These are phyloP conservation scores for Candida silvatica DNA, from an alignment of 805 yeast genomes.

Conservation along the genomic window DNA sequence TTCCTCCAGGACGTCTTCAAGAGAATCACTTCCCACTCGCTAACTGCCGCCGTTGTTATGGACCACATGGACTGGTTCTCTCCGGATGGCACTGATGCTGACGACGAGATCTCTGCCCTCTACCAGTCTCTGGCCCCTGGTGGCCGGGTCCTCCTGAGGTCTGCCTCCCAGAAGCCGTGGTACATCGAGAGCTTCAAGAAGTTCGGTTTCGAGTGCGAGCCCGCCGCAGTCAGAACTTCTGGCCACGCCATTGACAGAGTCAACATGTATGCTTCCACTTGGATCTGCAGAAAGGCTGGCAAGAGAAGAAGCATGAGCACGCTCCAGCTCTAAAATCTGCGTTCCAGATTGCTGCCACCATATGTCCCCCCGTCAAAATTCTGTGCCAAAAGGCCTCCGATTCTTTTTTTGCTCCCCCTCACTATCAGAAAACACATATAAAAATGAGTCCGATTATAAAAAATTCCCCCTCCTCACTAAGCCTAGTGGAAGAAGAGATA, in stretches of 20 bases:
- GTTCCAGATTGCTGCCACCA: neutral
- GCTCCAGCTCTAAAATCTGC: constrained; percentile 19
- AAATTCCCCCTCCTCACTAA: too few relatives aligned
- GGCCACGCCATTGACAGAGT: constrained; percentile 69
- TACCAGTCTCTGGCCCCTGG: constrained; percentile 52
- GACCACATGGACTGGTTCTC: constrained; percentile 93
- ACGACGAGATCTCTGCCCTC: constrained; percentile 57
- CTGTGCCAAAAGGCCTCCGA: too few relatives aligned
- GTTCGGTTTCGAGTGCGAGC: constrained; percentile 56
- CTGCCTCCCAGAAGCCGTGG: constrained; percentile 74
- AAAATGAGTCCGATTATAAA: too few relatives aligned
- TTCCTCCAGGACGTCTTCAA: constrained; percentile 67
- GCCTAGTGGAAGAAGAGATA: too few relatives aligned
- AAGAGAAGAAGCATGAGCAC: constrained; percentile 43
- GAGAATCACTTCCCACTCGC: constrained; percentile 50
- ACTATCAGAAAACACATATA: too few relatives aligned
- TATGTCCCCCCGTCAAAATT: too few relatives aligned
- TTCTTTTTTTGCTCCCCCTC: too few relatives aligned
- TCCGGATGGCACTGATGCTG: constrained; percentile 54
- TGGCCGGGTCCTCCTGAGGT: constrained; percentile 70
- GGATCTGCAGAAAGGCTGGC: constrained; percentile 60
- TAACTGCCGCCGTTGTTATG: constrained; percentile 77
- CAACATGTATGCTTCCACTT: constrained; percentile 84
- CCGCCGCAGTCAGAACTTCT: constrained; percentile 59
- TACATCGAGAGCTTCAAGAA: constrained; percentile 60